Conservation (phyloP, 768 basidiomycete species). For the Chalciporus piperatus region DNA sequence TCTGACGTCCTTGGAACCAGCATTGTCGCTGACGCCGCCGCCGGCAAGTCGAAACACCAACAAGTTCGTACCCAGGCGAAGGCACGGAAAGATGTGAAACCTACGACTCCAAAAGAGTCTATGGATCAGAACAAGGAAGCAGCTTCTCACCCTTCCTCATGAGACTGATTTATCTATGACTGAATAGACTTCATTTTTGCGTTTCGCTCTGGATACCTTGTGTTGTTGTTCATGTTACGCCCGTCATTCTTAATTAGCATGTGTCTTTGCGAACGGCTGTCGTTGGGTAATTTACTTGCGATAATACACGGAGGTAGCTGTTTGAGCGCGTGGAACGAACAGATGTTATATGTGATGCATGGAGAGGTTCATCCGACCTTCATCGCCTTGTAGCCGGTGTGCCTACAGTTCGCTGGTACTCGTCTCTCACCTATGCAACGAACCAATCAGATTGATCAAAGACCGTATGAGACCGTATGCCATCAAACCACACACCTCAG, state of each 20-base stretch:
- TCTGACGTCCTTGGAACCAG: conserved; percentile 35
- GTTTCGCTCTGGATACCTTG: conserved; percentile 20
- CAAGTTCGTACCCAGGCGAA: conserved; percentile 30
- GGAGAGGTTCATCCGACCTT: background rate
- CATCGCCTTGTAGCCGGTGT: conserved; percentile 2
- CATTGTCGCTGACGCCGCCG: conserved; percentile 84
- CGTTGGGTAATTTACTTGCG: conserved; percentile 10
- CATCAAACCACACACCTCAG: conserved; percentile 38
- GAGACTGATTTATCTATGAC: conserved; percentile 6
- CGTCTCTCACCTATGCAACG: conserved; percentile 22
- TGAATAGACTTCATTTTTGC: conserved; percentile 1
- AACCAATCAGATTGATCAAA: background rate
- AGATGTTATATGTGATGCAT: background rate
- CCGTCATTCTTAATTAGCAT: conserved; percentile 21
- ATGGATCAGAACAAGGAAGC: conserved; percentile 24
- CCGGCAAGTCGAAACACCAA: conserved; percentile 63
- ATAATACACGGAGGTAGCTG: background rate
- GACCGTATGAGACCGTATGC: no score
- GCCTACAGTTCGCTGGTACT: conserved; percentile 17
- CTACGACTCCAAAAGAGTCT: conserved; percentile 35
- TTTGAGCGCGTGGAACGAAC: conserved; percentile 8
- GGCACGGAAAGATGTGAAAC: conserved; percentile 36
- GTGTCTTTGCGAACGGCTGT: conserved; percentile 5
- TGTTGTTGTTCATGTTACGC: conserved; percentile 12
- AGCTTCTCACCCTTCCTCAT: conserved; percentile 10